phyloP scores from a whole-genome alignment of 768 basidiomycete species.

The Boletus subcaerulescens region DNA sequence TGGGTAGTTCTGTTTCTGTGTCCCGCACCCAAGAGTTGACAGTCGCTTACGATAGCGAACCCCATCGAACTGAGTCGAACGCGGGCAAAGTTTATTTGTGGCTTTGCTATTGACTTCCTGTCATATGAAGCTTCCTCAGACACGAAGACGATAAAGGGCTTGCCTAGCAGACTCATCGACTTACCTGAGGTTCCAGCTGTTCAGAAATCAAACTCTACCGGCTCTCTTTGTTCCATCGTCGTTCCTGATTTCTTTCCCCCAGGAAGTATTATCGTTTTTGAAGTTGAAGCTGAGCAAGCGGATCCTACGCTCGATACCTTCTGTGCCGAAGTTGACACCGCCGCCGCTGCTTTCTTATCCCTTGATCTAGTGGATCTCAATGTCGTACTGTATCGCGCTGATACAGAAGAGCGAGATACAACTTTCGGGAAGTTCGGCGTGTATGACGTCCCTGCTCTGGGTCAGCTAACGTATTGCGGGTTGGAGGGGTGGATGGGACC shows the following conservation, averaged over 20 bases:
- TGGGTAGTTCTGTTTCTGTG: slow-evolving; percentile 36
- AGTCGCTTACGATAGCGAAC: slow-evolving; percentile 49
- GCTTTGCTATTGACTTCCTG: slow-evolving; percentile 66
- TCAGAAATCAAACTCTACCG: slow-evolving; percentile 61
- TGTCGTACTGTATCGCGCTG: slow-evolving; percentile 78
- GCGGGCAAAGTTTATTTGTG: slow-evolving; percentile 75
- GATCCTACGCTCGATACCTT: slow-evolving; percentile 69
- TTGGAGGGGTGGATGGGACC: slow-evolving; percentile 97
- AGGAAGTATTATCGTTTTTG: slow-evolving; percentile 90
- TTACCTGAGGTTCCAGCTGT: slow-evolving; percentile 57
- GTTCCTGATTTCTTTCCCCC: slow-evolving; percentile 94
- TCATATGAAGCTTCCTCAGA: slow-evolving; percentile 57
- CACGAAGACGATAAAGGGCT: slow-evolving; percentile 58
- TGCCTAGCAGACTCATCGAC: slow-evolving; percentile 66
- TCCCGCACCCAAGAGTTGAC: neutral
- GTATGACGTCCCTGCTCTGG: slow-evolving; percentile 77
- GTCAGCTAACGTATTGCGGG: slow-evolving; percentile 85
- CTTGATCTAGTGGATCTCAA: slow-evolving; percentile 89
- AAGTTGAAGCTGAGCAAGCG: slow-evolving; percentile 75
- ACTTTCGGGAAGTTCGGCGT: slow-evolving; percentile 77
- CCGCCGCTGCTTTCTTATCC: slow-evolving; percentile 66
- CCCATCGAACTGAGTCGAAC: slow-evolving; percentile 83
- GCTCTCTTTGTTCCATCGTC: slow-evolving; percentile 71
- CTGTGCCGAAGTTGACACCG: slow-evolving; percentile 69
- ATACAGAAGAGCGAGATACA: slow-evolving; percentile 90